Base-by-base conservation (phyloP, 2,329 filamentous ascomycete genomes). In the Fusarium brachygibbosum region DNA sequence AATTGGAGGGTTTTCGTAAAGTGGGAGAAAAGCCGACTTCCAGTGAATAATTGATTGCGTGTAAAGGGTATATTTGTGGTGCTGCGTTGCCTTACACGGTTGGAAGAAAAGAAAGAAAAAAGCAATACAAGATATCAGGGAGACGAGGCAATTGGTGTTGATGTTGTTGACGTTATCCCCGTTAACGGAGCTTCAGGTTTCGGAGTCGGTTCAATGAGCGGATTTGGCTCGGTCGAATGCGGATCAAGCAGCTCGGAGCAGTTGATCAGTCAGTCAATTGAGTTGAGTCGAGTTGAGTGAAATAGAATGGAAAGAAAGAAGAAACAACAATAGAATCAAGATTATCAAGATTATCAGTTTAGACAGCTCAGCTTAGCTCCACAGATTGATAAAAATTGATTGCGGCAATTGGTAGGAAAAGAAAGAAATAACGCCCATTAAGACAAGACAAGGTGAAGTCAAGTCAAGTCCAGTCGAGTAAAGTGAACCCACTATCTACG, bases 151-250 rank as follows among this genome's bases (percentile, higher is more conserved):
- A 37, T 29, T 54, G 54, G 37, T 57, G 70, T 34, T 59, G 51
- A 45, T 60, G 53, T 58, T 54, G 53, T 53, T 53, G 55, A 61
- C 52, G 59, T 45, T 59, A 52, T 60, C 63, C 69, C 71, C 69
- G 71, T 73, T 72, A 73, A 74, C 71, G 71, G 71, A 73, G 69
- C 42, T 48, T 59, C 69, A 55, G 63, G 58, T 63, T 63, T 63
- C 60, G 55, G 66, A 49, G 41, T 72, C 60, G 69, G 60, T 57
- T 53, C 38, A 69, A 53, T 54, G 63, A 63, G 61, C 67, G 53
- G 70, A 55, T 57, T 60, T 65, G 68, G 68, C 70, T 73, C 62
- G 68, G 71, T 68, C 64, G 59, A 60, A 31, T 66, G 45, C 50
- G 58, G 46, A 41, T 35, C 48, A 41, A 44, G 21, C 31, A 61